Base-by-base conservation (phyloP, 768 basidiomycete species). In the Hygrophorus pudorinus region DNA sequence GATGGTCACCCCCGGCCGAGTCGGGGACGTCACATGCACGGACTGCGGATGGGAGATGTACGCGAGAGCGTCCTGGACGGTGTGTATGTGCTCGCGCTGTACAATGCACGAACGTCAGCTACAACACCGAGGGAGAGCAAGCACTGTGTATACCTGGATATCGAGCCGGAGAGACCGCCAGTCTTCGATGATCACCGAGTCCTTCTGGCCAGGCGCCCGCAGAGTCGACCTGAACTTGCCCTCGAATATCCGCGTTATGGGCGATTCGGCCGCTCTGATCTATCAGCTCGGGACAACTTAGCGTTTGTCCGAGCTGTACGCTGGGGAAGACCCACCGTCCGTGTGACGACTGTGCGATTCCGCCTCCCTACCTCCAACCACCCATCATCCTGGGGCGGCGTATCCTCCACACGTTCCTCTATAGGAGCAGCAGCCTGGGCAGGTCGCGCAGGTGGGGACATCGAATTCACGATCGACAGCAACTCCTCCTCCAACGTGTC, bases 401-500 rank as follows among this genome's bases (percentile, higher is more conserved):
- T 61, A 32, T 63, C 60, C 51, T 69, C 66, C 46, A 65, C 65
- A 43, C 59, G 60, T 54, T 77, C 73, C 50, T 76, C 73, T 17
- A 68, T 66, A 11, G 49, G 47, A 20, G 48, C 45, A 24, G 55
- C 45, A 5, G 32, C 21, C 10, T 53, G 27, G 14, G 48, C 50
- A 27, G 52, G 50, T 35, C 63, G 60, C 28, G 51, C 37, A 7
- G 61, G 60, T n/a, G 73, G 65, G 9, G 64, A 59, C 12, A 81
- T 54, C 0, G 78, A 70, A 5, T 77, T 67, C 5, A 78, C 61
- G n/a, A 94, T 63, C 2, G 72, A 69, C 3, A 88, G 64, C 9
- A 97, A 59, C 65, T 98, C 94, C 59, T 99, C 94, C 60, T 94
- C 90, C 4, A 99, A 67, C 0, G 91, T 87, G 54, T 97, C 91